Percentiles rank a stretch among this genome's conserved stretches.
phyloP scores from a whole-genome alignment of 352 stramenopile genomes.

The Halophytophthora batemanensis region DNA sequence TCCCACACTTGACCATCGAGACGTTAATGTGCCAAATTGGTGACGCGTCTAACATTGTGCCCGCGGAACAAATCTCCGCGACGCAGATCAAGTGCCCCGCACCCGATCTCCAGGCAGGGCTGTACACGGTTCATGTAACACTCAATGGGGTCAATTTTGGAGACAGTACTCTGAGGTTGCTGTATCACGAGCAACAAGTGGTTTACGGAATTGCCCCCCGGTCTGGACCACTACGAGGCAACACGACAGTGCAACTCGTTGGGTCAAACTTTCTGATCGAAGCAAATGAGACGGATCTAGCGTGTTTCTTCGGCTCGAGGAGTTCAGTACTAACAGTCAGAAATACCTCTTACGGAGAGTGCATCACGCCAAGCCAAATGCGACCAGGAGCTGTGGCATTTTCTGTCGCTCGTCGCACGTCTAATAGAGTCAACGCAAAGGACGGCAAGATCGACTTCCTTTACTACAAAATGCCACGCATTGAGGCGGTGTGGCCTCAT shows the following conservation, averaged over 20 bases:
- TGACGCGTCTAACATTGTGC: constrained; percentile 1
- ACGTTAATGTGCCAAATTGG: constrained; percentile 31
- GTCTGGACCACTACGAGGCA: constrained; percentile 44
- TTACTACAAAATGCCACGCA: constrained; percentile 17
- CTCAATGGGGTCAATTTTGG: constrained; percentile 46
- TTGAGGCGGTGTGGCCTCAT: constrained; percentile 14
- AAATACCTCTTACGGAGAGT: constrained; percentile 22
- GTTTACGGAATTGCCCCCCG: constrained; percentile 32
- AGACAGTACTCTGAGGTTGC: constrained; percentile 30
- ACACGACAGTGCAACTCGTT: constrained; percentile 32
- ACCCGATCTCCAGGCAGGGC: constrained; percentile 27
- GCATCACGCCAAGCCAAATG: constrained; percentile 15
- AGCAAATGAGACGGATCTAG: constrained; percentile 17
- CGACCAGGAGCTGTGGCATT: constrained; percentile 15
- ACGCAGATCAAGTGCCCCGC: constrained; percentile 32
- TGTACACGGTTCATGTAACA: constrained; percentile 43
- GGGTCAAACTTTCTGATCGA: constrained; percentile 18
- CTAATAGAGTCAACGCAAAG: constrained; percentile 2
- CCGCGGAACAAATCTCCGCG: constrained; percentile 27
- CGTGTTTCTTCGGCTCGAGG: constrained; percentile 31
- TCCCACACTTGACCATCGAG: constrained; percentile 21
- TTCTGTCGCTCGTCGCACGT: constrained; percentile 12
- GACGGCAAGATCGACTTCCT: constrained; percentile 7
- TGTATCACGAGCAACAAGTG: constrained; percentile 37
- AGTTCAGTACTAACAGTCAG: constrained; percentile 16